phyloP scores from a whole-genome alignment of 2,329 filamentous ascomycete genomes.

The Mycogone perniciosa region DNA sequence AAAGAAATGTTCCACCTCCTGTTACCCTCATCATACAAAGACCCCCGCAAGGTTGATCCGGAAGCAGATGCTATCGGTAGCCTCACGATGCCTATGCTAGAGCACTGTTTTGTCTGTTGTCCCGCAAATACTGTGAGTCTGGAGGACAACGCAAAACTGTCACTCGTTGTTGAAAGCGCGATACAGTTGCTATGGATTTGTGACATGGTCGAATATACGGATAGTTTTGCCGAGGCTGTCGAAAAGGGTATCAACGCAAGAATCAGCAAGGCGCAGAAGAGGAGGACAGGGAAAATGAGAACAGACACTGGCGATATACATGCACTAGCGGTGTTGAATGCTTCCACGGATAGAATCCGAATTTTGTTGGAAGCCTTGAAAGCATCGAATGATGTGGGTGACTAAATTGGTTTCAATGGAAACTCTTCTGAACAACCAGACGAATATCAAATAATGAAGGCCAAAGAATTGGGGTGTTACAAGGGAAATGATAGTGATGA shows the following conservation, averaged over 20 bases:
- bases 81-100: constrained; percentile 41
- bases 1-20: constrained; percentile 41
- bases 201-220: constrained; percentile 29
- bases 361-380: constrained; percentile 32
- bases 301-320: constrained; percentile 31
- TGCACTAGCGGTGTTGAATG: constrained; percentile 38
- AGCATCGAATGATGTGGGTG: constrained; percentile 15
- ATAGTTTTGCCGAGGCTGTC: constrained; percentile 33
- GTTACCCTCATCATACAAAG: constrained; percentile 34
- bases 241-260: constrained; percentile 44
- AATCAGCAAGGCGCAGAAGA: constrained; percentile 39
- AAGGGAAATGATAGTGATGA: neutral
- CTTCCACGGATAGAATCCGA: constrained; percentile 39
- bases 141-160: constrained; percentile 67
- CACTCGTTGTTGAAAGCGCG: constrained; percentile 60
- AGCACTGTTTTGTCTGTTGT: constrained; percentile 57
- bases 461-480: neutral
- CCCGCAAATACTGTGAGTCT: constrained; percentile 54
- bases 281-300: constrained; percentile 29
- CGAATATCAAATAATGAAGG: too few relatives aligned
- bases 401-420: constrained; percentile 6
- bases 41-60: constrained; percentile 34
- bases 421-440: too few relatives aligned
- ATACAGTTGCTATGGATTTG: constrained; percentile 45
- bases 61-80: constrained; percentile 31